Evolutionary conservation across 1,139 yeast species (phyloP), one percentile per base, ranked within the genome.

Genomic region (Kurtzmaniella natalensis): DNA sequence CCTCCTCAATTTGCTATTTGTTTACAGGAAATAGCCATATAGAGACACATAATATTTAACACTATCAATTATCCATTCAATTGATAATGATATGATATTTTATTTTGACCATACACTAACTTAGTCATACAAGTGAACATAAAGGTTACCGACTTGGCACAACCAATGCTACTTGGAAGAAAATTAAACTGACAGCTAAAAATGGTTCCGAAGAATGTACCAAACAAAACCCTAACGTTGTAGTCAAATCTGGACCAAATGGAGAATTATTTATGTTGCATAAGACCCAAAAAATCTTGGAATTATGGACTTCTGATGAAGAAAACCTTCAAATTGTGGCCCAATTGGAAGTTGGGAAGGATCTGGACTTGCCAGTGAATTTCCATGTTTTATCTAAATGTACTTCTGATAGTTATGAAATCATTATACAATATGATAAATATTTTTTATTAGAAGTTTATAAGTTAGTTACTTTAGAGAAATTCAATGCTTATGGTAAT

Each of bases 181-280:
- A 66, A 39, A 53, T 68, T 41, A 64, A 64, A 38, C 66, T 61
- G 33, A 70, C 61, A 7, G 50, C 67, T 4, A 37, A 24, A 19
- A 28, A 21, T 25, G 25, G 21, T 16, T 35, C 32, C 5, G 40
- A 38, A 15, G 48, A 41, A 15, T 3, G 18, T 11, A 34, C 27
- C 3, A 22, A 34, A 8, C 33, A 37, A 3, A 32, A 31, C 16
- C 28, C 37, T 11, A 37, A 35, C 7, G 30, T 35, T 9, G 28
- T 50, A n/a, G 42, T 63, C 24, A 69, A 60, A 32, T 55, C 60
- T 36, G 78, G 79, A 0, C 44, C 53, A 5, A 47, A 57, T 33
- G 80, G 81, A 2, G 80, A 75, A 37, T 40, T 76, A 5, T 49
- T 71, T 28, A 39, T 72, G 2, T 53, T 62, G 4, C 64, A 54